Conservation (phyloP, 139 green algal species). For the Tetradesmus obliquus region DNA sequence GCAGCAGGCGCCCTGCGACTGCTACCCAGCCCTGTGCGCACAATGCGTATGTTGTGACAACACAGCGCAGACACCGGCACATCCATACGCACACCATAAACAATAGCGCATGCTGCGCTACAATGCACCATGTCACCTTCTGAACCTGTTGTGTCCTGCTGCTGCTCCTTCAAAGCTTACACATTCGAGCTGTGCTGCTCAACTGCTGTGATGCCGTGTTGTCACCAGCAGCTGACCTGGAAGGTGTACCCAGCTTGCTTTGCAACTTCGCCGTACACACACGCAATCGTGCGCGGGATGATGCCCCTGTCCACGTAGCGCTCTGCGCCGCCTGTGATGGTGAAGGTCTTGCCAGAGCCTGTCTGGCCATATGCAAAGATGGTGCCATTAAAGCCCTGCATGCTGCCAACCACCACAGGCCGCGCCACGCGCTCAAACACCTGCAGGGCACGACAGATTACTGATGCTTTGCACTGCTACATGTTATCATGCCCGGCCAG, state of each 20-base stretch:
- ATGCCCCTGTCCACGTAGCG: slow-evolving; percentile 75
- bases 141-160: too few relatives aligned
- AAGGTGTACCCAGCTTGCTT: slow-evolving; percentile 61
- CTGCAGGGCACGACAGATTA: slow-evolving; percentile 43
- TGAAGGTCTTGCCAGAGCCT: slow-evolving; percentile 47
- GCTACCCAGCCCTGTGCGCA: neutral
- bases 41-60: neutral
- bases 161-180: too few relatives aligned
- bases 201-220: too few relatives aligned
- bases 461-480: too few relatives aligned
- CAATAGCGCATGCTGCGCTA: neutral
- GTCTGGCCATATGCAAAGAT: slow-evolving; percentile 51
- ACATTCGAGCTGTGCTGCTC: neutral
- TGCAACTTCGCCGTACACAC: slow-evolving; percentile 58
- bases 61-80: neutral
- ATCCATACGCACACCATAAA: neutral
- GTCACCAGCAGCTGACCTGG: slow-evolving; percentile 37
- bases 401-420: slow-evolving; percentile 60
- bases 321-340: slow-evolving; percentile 69
- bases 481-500: neutral
- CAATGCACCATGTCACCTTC: too few relatives aligned
- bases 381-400: slow-evolving; percentile 77
- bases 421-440: slow-evolving; percentile 87
- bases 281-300: slow-evolving; percentile 75
- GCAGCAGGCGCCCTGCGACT: neutral